phyloP scores from a whole-genome alignment of 345 rosid genomes.

The Pugionium cornutum region DNA sequence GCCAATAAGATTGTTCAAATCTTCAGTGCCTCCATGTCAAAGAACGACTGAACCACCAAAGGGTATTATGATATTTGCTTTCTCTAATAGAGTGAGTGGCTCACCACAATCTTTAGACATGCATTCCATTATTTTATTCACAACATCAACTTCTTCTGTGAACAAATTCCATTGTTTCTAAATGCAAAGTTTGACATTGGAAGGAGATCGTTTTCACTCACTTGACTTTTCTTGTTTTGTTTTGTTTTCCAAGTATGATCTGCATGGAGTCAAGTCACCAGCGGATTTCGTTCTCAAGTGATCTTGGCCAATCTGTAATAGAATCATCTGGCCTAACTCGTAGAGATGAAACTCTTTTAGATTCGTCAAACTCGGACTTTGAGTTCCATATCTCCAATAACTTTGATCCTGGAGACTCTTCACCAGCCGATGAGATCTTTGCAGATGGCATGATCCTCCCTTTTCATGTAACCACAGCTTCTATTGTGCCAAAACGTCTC shows the following conservation, averaged over 20 bases:
- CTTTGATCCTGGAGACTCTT: constrained; percentile 46
- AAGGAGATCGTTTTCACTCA: constrained; percentile 17
- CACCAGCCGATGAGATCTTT: constrained; percentile 77
- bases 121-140: constrained; percentile 26
- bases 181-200: constrained; percentile 11
- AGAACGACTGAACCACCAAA: no score
- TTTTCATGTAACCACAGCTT: constrained; percentile 31
- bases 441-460: constrained; percentile 75
- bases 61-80: background rate
- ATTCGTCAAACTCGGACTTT: constrained; percentile 50
- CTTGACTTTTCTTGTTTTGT: background rate
- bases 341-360: constrained; percentile 51
- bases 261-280: constrained; percentile 60
- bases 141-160: constrained; percentile 16
- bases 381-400: constrained; percentile 60
- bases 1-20: no score
- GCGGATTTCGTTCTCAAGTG: constrained; percentile 59
- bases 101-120: constrained; percentile 39
- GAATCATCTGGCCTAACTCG: constrained; percentile 23
- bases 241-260: constrained; percentile 30
- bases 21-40: no score
- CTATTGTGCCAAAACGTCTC: constrained; percentile 33
- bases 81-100: constrained; percentile 27
- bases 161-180: constrained; percentile 19
- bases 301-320: constrained; percentile 42